Base-by-base conservation (phyloP, 225 moss, liverwort and hornwort species). In the Bryum argenteum region DNA sequence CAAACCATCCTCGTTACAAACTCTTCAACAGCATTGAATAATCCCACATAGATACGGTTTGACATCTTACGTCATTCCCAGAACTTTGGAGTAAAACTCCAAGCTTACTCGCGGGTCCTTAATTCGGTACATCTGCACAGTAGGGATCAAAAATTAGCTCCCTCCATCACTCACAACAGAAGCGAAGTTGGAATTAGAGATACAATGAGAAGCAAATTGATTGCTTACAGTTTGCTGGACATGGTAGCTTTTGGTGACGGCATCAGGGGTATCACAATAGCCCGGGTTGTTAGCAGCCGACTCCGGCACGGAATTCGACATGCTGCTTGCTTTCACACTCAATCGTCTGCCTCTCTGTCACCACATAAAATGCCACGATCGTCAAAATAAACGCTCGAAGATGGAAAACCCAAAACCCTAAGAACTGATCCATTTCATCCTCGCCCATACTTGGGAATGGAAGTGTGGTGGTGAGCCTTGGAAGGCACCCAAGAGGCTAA, bases 31-130 rank as follows among this genome's bases (percentile, higher is more conserved):
- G 39, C 43, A 71, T 16, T 20, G 8, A 11, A 4, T 33, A 39
- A 50, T 42, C 58, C 38, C 24, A 61, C 55, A 26, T 50, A 38
- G 64, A 56, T 9, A 17, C 22, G 54, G 54, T 59, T 12, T 22
- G 22, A 37, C 12, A 42, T 54, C 90, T 84, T 80, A 95, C 92
- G 90, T 90, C 95, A 95, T 95, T 69, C 95, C 92, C 83, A 91
- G 65, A 65, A 88, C 78, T 63, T 78, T 82, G 6, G 88, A 84
- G 77, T 94, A 94, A 61, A 94, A 91, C 41, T 91, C 89, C 66
- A 94, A 71, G 85, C 88, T 91, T 66, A 74, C 78, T 77, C 81
- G 83, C 0, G 93, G 93, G 55, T 94, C 93, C 71, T 83, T 91
- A 55, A 94, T 87, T 70, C 89, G 82, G 80, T 94, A 94, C 93